Evolutionary conservation across 192 early-diverging fungal genomes (phyloP), one percentile per base, ranked within the genome.

Genomic region (Coemansia sp.): DNA sequence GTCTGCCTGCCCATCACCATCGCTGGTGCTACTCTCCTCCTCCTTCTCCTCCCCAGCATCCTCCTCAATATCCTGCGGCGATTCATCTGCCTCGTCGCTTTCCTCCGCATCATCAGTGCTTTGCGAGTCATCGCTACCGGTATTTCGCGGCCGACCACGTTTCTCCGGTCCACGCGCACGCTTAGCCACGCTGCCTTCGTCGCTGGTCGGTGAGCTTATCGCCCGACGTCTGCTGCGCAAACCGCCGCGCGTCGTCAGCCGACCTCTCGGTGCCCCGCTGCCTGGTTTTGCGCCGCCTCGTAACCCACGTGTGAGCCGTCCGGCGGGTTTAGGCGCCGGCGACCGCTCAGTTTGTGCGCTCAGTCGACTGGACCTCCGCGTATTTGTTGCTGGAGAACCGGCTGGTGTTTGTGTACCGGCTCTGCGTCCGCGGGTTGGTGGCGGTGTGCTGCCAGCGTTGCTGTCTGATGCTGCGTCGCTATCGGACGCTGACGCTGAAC

Each of bases 291-390:
- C 38, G 20, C 70, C 67, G 22, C 73, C 61, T 4, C 78, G 73
- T 14, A 75, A 59, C 14, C 78, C 78, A 8, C 78, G 69, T 6
- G 65, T 72, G 9, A 80, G 70, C n/a, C 78, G 78, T 11, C 68
- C 64, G 9, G 71, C 60, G 22, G 61, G 68, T 12, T 69, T 77
- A 37, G 74, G 57, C 28, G 37, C 37, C 14, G 67, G 57, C 1
- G 67, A 36, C 35, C 61, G 67, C 45, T 79, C 77, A 9, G 72
- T 45, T 39, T 67, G 60, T 34, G 72, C 51, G 48, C 64, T 71
- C 48, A 79, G 57, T 8, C 77, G 53, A 45, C 65, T 79, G 14
- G 78, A 74, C 51, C 78, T 73, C 38, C 78, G 54, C 4, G 78
- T 80, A 64, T 68, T 80, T 38, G 63, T 64, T 22, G 78, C 73